Evolutionary conservation across 352 stramenopile genomes (phyloP).

Genomic region (Globisporangium radiosum): DNA sequence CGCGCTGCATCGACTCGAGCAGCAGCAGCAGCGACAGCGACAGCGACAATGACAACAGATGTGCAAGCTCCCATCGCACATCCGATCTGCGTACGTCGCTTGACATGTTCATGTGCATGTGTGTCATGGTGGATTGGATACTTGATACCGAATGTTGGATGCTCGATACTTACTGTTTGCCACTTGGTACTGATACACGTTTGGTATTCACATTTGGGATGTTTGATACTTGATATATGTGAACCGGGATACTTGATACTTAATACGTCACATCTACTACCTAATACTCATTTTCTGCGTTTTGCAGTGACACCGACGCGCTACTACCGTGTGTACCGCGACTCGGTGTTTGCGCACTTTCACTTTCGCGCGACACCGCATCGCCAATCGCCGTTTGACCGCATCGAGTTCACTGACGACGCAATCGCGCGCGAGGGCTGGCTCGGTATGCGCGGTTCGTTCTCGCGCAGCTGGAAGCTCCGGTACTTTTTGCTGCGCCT

Average conservation of each 20-base stretch:
- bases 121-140: neutral
- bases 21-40: slow-evolving; percentile 2
- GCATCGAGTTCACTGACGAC: slow-evolving; percentile 60
- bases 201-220: no score
- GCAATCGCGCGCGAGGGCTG: slow-evolving; percentile 74
- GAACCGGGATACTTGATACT: no score
- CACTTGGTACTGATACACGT: no score
- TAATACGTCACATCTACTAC: no score
- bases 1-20: neutral
- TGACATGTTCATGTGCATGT: neutral
- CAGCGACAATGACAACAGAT: slow-evolving; percentile 1
- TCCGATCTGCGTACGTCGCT: neutral
- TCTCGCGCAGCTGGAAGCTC: slow-evolving; percentile 82
- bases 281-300: no score
- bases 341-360: slow-evolving; percentile 62
- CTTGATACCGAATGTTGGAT: no score
- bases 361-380: slow-evolving; percentile 39
- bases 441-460: slow-evolving; percentile 53
- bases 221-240: no score
- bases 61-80: neutral
- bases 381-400: slow-evolving; percentile 18
- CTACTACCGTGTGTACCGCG: slow-evolving; percentile 68
- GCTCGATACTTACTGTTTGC: no score
- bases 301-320: slow-evolving; percentile 12
- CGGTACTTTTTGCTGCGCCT: slow-evolving; percentile 71